Evolutionary conservation across 371 early-diverging fungal genomes (phyloP).

Genomic region (Paraphysoderma sedebokerense): DNA sequence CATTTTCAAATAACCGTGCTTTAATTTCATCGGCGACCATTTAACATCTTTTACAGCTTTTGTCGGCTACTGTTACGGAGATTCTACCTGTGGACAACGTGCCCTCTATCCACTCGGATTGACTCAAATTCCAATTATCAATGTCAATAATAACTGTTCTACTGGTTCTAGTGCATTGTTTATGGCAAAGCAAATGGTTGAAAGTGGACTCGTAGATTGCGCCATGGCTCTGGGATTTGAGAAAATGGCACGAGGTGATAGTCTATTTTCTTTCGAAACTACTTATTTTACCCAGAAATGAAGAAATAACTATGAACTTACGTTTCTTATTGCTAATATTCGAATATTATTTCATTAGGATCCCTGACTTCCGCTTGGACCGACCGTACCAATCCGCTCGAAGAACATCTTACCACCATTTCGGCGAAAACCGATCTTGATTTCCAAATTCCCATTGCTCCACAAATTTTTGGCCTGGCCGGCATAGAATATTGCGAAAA

Average conservation of each 20-base stretch:
- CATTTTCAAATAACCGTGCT: not conserved
- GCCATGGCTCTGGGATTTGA: constrained; percentile 64
- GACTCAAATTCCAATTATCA: constrained; percentile 44
- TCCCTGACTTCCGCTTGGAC: constrained; percentile 32
- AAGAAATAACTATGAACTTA: too few species aligned
- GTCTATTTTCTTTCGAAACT: not conserved
- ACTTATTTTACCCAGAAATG: too few species aligned
- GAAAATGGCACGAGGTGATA: constrained; percentile 40
- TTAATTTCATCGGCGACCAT: not conserved
- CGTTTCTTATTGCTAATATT: not conserved
- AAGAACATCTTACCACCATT: constrained; percentile 14
- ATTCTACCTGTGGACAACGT: constrained; percentile 56
- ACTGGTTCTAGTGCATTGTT: constrained; percentile 61
- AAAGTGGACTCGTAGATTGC: constrained; percentile 43
- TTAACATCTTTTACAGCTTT: constrained; percentile 14
- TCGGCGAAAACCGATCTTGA: constrained; percentile 40
- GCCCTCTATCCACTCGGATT: constrained; percentile 47
- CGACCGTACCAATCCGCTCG: constrained; percentile 49
- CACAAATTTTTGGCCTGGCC: constrained; percentile 63
- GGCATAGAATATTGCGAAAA: constrained; percentile 51
- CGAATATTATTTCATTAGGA: constrained; percentile 10
- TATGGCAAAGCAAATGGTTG: constrained; percentile 46
- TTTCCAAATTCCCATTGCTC: constrained; percentile 38
- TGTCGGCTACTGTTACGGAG: constrained; percentile 45
- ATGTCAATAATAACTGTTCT: constrained; percentile 68